Evolutionary conservation across 1,139 yeast genomes (phyloP), one percentile per base, ranked within the genome.

Genomic region (Nematodospora anomalae): DNA sequence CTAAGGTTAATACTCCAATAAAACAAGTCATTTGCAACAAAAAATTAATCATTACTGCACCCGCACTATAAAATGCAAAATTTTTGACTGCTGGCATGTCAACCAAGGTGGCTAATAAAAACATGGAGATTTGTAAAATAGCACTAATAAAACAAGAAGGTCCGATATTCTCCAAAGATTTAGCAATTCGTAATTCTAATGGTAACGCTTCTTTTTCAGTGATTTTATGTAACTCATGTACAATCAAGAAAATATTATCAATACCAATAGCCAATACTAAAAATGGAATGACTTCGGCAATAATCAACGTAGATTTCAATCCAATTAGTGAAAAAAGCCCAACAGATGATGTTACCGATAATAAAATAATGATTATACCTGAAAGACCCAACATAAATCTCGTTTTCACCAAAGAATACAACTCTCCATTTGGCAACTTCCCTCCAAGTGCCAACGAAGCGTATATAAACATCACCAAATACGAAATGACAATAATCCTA

Each of bases 281-380:
- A 52, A 92, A 92, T n/a, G 97, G 97, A 30, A 92, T 92, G 3
- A 92, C 97, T 55, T 92, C 97, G 1, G 97, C 97, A 45, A 92
- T 88, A 45, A 92, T 90, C 27, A 92, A 67, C 0, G 97, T 92
- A 0, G 95, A 86, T 51, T 85, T 87, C 35, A 90, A 62, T 0
- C 95, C 95, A 13, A 84, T 46, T 8, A 77, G 52, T 6, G 95
- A 74, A 57, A 87, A 83, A n/a, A 86, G 50, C 0, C 97, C 97
- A 1, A 89, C 86, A 0, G 97, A 79, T 1, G 95, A 74, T 0
- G 79, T 60, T 1, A 90, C 95, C 0, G 97, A 88, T 11, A 87
- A 56, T 16, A 88, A 58, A 5, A 92, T 96, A 27, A 90, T 84
- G 9, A 80, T 43, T 21, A 92, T 86, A 1, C 97, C 97, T 21